Percentiles rank a stretch among this genome's conserved stretches.
Evolutionary conservation across 2,329 filamentous ascomycete species (phyloP).

Genomic region (Anthostomella pinea): DNA sequence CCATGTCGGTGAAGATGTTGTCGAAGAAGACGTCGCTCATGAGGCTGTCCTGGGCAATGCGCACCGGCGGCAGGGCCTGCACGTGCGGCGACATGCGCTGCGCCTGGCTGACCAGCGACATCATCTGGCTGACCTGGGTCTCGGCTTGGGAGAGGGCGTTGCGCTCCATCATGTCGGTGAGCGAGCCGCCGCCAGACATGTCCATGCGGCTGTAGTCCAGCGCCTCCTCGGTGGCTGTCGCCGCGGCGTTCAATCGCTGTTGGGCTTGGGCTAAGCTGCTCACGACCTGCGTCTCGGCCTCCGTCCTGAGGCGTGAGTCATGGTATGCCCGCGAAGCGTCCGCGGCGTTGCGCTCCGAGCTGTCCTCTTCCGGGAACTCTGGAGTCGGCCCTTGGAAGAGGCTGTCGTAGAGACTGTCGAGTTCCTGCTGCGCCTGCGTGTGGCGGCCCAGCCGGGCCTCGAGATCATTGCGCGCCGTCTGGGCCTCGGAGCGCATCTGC

Average conservation of each 20-base stretch:
- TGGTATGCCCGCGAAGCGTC: conserved; percentile 37
- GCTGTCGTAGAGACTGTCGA: conserved; percentile 50
- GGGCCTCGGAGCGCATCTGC: conserved; percentile 39
- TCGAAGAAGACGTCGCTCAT: conserved; percentile 54
- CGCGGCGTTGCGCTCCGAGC: conserved; percentile 38
- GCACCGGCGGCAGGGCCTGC: conserved; percentile 37
- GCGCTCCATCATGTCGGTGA: conserved; percentile 52
- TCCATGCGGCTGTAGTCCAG: conserved; percentile 41
- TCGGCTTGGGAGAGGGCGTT: conserved; percentile 49
- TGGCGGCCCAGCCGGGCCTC: conserved; percentile 36
- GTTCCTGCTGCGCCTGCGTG: conserved; percentile 40
- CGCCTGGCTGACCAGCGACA: conserved; percentile 39
- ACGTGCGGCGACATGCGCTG: conserved; percentile 38
- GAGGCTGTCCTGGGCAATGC: conserved; percentile 44
- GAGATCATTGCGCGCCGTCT: conserved; percentile 34
- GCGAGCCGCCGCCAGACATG: conserved; percentile 48
- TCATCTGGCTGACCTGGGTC: conserved; percentile 38
- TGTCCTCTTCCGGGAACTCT: conserved; percentile 52
- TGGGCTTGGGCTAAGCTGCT: conserved; percentile 39
- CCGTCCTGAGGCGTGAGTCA: conserved; percentile 32
- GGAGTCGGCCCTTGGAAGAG: conserved; percentile 54
- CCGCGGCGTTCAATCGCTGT: conserved; percentile 33
- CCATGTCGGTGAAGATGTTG: conserved; percentile 51
- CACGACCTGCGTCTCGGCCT: conserved; percentile 41
- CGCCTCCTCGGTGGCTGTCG: conserved; percentile 41